phyloP scores from a whole-genome alignment of 2,329 filamentous ascomycete species.

The Botrytis medusae region DNA sequence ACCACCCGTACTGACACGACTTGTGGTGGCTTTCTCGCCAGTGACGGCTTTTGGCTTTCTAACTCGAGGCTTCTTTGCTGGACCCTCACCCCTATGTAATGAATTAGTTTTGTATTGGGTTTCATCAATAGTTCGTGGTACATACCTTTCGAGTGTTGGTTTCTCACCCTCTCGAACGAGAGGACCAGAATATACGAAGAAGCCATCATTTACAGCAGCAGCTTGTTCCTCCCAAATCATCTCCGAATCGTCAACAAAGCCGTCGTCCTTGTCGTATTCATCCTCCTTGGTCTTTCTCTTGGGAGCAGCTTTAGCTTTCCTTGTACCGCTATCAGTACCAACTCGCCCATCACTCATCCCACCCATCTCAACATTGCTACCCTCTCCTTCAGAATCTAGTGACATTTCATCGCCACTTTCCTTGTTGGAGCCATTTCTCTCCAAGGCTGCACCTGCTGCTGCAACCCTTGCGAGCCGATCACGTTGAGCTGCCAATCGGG shows the following conservation, averaged over 20 bases:
- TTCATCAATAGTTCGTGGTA: constrained; percentile 16
- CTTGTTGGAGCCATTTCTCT: constrained; percentile 67
- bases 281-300: constrained; percentile 79
- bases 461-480: constrained; percentile 86
- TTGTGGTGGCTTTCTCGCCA: constrained; percentile 59
- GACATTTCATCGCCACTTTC: constrained; percentile 83
- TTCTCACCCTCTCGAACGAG: constrained; percentile 86
- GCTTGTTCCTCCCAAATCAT: constrained; percentile 94
- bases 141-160: constrained; percentile 54
- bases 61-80: constrained; percentile 61
- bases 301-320: constrained; percentile 54
- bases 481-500: constrained; percentile 82
- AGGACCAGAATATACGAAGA: constrained; percentile 96
- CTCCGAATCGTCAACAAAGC: constrained; percentile 91
- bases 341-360: constrained; percentile 60
- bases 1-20: constrained; percentile 66
- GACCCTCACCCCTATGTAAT: constrained; percentile 64
- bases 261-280: constrained; percentile 80
- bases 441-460: constrained; percentile 81
- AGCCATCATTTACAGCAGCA: constrained; percentile 90
- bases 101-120: constrained; percentile 37
- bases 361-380: constrained; percentile 87
- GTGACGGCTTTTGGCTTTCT: constrained; percentile 56
- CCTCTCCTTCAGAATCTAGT: constrained; percentile 68
- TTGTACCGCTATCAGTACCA: constrained; percentile 59